Evolutionary conservation across 2,329 filamentous ascomycete genomes (phyloP).

Genomic region (Pyricularia pennisetigena): DNA sequence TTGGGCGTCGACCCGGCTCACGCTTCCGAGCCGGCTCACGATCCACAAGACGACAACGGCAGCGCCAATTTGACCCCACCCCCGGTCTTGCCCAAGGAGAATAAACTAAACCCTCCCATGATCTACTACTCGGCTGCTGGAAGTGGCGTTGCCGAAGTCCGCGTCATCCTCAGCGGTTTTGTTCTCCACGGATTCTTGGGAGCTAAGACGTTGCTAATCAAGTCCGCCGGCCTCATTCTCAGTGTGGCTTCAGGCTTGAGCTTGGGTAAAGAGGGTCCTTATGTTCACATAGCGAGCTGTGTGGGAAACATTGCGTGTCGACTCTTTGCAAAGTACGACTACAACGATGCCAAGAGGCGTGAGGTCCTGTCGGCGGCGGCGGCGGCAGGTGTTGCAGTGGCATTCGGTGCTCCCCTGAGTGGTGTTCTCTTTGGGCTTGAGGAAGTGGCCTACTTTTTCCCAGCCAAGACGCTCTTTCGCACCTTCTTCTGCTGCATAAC

Average conservation of each 20-base stretch:
- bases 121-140: conserved; percentile 93
- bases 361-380: conserved; percentile 91
- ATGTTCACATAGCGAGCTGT: conserved; percentile 94
- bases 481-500: conserved; percentile 98
- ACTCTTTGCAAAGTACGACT: conserved; percentile 87
- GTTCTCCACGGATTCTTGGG: conserved; percentile 94
- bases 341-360: conserved; percentile 87
- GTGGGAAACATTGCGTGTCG: conserved; percentile 93
- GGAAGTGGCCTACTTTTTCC: conserved; percentile 96
- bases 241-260: conserved; percentile 90
- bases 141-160: conserved; percentile 92
- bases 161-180: conserved; percentile 95
- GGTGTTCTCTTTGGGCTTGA: conserved; percentile 90
- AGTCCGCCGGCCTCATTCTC: conserved; percentile 71
- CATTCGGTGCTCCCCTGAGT: conserved; percentile 80
- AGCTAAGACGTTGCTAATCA: conserved; percentile 75
- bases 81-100: conserved; percentile 17
- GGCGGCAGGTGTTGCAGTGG: conserved; percentile 84
- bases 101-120: conserved; percentile 52
- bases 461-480: conserved; percentile 90
- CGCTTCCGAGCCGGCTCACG: conserved; percentile 24
- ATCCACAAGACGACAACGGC: conserved; percentile 19
- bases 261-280: conserved; percentile 88
- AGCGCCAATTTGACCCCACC: conserved; percentile 27
- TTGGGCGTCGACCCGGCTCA: conserved; percentile 55